A percentile compares a stretch with the other conserved stretches of the same genome.
phyloP scores from a whole-genome alignment of 2,329 filamentous ascomycete species.

The Calonectria montana region DNA sequence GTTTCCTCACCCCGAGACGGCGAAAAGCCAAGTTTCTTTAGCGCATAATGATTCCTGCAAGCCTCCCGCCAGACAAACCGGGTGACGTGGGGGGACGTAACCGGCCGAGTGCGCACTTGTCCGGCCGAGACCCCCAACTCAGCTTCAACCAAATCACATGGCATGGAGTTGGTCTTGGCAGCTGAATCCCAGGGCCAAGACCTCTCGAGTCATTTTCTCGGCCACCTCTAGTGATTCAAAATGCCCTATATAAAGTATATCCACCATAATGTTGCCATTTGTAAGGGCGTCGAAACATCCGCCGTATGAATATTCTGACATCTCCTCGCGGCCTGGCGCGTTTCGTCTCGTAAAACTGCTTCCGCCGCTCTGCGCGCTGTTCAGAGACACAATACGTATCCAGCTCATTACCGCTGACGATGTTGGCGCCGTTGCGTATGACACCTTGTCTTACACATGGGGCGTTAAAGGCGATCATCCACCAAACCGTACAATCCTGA shows the following conservation, averaged over 20 bases:
- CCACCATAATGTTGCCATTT: background rate
- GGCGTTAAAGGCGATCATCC: conserved; percentile 17
- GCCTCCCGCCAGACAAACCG: background rate
- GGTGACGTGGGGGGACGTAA: background rate
- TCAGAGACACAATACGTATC: conserved; percentile 39
- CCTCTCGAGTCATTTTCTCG: background rate
- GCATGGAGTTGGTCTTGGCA: background rate
- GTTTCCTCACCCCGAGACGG: background rate
- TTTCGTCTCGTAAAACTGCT: conserved; percentile 25
- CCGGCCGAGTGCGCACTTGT: background rate
- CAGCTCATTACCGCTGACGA: conserved; percentile 40
- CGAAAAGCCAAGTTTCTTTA: background rate
- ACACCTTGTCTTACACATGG: conserved; percentile 49
- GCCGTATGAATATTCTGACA: conserved; percentile 5
- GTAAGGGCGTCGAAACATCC: conserved; percentile 1
- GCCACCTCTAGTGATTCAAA: background rate
- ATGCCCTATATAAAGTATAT: background rate
- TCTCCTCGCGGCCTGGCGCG: background rate
- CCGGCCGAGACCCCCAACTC: background rate
- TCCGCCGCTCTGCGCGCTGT: conserved; percentile 8
- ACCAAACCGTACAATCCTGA: conserved; percentile 40
- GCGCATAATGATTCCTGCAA: background rate
- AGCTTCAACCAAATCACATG: background rate
- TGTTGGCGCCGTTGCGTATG: conserved; percentile 32
- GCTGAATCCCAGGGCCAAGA: background rate